These are phyloP conservation scores for Fereydounia khargensis DNA, from an alignment of 1,284 basidiomycete species.

Conservation along the genomic window DNA sequence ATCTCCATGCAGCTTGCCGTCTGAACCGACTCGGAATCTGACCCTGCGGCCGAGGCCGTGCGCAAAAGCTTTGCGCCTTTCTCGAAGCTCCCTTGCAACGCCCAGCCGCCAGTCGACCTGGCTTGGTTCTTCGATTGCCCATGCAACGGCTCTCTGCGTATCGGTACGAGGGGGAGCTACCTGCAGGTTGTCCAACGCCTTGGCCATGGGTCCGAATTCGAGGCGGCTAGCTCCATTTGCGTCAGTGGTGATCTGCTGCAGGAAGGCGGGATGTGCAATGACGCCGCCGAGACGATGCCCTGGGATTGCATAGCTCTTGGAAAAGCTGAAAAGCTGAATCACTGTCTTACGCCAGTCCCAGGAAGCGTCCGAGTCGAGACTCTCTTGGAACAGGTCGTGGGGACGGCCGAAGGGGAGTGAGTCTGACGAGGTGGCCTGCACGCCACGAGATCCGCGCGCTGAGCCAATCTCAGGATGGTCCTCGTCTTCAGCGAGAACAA, in stretches of 20 bases:
- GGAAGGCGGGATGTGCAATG: conserved; percentile 66
- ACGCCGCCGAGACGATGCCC: conserved; percentile 79
- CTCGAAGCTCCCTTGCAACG: conserved; percentile 63
- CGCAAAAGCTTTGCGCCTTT: conserved; percentile 67
- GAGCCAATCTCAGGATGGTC: neutral
- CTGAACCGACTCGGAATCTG: conserved; percentile 7
- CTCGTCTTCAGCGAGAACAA: conserved; percentile 61
- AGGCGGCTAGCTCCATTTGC: conserved; percentile 46
- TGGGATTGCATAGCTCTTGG: conserved; percentile 79
- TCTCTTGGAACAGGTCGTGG: conserved; percentile 63
- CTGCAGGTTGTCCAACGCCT: conserved; percentile 72
- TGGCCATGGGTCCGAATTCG: conserved; percentile 60
- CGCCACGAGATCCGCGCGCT: neutral
- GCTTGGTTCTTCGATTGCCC: conserved; percentile 32
- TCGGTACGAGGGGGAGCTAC: conserved; percentile 33
- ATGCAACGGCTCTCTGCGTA: conserved; percentile 37
- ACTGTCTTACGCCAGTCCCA: conserved; percentile 63
- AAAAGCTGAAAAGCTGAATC: conserved; percentile 53
- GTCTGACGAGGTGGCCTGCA: neutral
- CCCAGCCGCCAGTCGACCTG: conserved; percentile 61
- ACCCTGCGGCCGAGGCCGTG: conserved; percentile 53
- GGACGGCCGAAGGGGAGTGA: conserved; percentile 58
- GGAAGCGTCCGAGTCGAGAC: conserved; percentile 4
- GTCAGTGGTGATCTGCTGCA: conserved; percentile 48
- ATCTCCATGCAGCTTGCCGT: conserved; percentile 8